Base-by-base conservation (phyloP, 257 asterid genomes). In the Solanum phureja region DNA sequence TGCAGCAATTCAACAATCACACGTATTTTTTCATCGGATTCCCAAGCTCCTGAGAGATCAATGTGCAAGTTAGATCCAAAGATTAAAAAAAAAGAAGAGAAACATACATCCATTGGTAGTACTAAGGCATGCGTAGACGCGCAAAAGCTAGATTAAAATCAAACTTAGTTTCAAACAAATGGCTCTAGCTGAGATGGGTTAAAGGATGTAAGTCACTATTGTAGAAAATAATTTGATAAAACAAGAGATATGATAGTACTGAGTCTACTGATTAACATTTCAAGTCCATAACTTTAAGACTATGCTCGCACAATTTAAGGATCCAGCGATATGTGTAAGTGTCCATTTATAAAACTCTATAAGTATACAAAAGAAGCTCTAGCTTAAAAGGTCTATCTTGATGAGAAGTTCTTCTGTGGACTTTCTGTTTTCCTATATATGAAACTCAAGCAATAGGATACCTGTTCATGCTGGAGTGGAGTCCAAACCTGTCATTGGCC, bases 381-480 rank as follows among this genome's bases (percentile, higher is more conserved):
- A 46, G 42, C 9, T 46, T n/a, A 12, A 40, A 75, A 76, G 84
- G 84, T 76, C 7, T 24, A 29, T 81, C 40, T 16, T 46, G 85
- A 49, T 81, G 27, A 81, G 34, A 49, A 27, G 85, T 29, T 49
- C 68, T 0, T 79, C 38, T 24, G 42, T 81, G 42, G 29, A 81
- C 69, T 81, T 44, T 5, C 85, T 44, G 27, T 29, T 46, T 81
- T 81, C 68, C 85, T 46, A 27, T 81, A 16, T 29, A 46, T 81
- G 42, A 81, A 46, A 81, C 69, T 81, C 68, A 81, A 46, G 42
- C 29, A 46, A 3, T 49, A 18, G 27, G 69, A 81, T 92, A 94
- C 98, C 98, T 94, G 90, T 77, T 87, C 87, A 92, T 81, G 91
- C 86, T 89, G 87, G 91, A 84, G 90, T 92, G 89, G 66, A 77